Evolutionary conservation across 768 basidiomycete species (phyloP), one percentile per base, ranked within the genome.

Genomic region (Tylopilus balloui): DNA sequence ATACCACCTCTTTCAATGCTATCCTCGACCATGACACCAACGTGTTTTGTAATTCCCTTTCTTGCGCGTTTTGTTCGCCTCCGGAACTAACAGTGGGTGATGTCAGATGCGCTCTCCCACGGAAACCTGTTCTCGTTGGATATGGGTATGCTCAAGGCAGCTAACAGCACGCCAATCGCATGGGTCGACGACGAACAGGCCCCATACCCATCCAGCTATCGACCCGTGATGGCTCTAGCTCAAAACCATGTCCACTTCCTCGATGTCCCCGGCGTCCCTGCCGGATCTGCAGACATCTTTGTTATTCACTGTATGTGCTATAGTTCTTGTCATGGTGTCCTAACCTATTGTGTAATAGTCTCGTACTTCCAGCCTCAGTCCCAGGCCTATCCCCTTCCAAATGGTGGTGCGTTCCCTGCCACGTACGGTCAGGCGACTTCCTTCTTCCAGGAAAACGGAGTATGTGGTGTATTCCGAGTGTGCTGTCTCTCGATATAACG

Each of bases 1-100:
- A 92, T 64, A 77, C 81, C 4, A 66, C 74, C 2, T 78, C 79
- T 17, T 85, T 83, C 59, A 75, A 72, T 23, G 79, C 87, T 23
- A 83, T 95, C 52, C 78, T 97, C 28, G 93, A 97, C 70, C 93
- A 95, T 55, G 93, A 97, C 66, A 97, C 93, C 42, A 93, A 95
- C 53, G 81, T 86, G 51, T 86, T 96, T 70, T 93, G 86, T 87
- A 65, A 42, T 55, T 41, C 1, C 24, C 10, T 35, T 39, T 3
- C 14, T 7, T 43, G 4, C 4, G 7, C 11, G 6, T 28, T 10
- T 7, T 20, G 6, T 45, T 37, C 15, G 24, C 5, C 4, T 21
- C 47, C 42, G 43, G 27, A 31, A 51, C 51, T 56, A 7, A 62
- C 28, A 42, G 32, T 47, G 24, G 25, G 25, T 8, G 14, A 25